Evolutionary conservation across 805 yeast species (phyloP).

Genomic region (Kazachstania viticola): DNA sequence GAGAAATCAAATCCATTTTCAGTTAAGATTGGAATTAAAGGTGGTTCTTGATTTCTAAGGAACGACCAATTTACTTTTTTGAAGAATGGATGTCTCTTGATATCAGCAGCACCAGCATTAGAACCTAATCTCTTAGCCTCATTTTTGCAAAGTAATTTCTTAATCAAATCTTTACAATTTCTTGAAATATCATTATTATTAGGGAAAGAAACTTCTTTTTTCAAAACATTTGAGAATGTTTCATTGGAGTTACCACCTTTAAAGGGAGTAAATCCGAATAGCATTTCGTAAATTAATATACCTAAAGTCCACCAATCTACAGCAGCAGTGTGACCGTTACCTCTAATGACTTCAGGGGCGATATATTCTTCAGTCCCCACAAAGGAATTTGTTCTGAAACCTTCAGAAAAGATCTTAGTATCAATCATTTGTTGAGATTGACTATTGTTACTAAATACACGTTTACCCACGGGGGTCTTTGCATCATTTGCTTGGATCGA

Average conservation of each 20-base stretch:
- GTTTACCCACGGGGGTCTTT: slow-evolving; percentile 31
- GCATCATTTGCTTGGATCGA: slow-evolving; percentile 77
- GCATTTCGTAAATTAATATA: slow-evolving; percentile 87
- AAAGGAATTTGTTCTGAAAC: slow-evolving; percentile 92
- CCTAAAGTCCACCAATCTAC: slow-evolving; percentile 99
- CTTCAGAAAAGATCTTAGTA: slow-evolving; percentile 91
- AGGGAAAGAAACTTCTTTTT: slow-evolving; percentile 71
- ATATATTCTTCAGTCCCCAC: slow-evolving; percentile 98
- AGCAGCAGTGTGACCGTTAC: slow-evolving; percentile 94
- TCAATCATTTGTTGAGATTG: slow-evolving; percentile 35
- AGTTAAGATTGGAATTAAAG: slow-evolving; percentile 78
- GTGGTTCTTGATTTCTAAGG: slow-evolving; percentile 84
- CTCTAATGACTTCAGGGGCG: slow-evolving; percentile 96
- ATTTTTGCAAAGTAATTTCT: slow-evolving; percentile 75
- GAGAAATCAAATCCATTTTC: slow-evolving; percentile 40
- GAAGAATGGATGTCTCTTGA: slow-evolving; percentile 84
- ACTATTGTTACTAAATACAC: too few relatives aligned
- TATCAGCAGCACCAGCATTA: slow-evolving; percentile 88
- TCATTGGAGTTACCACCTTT: slow-evolving; percentile 83
- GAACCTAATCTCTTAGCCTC: slow-evolving; percentile 85
- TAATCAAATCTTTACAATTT: slow-evolving; percentile 66
- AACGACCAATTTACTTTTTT: slow-evolving; percentile 93
- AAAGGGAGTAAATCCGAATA: slow-evolving; percentile 91
- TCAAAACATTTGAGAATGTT: slow-evolving; percentile 80
- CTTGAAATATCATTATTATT: slow-evolving; percentile 58